These are phyloP conservation scores for Medakamo hakoo DNA, from an alignment of 139 green algal species.

Conservation along the genomic window DNA sequence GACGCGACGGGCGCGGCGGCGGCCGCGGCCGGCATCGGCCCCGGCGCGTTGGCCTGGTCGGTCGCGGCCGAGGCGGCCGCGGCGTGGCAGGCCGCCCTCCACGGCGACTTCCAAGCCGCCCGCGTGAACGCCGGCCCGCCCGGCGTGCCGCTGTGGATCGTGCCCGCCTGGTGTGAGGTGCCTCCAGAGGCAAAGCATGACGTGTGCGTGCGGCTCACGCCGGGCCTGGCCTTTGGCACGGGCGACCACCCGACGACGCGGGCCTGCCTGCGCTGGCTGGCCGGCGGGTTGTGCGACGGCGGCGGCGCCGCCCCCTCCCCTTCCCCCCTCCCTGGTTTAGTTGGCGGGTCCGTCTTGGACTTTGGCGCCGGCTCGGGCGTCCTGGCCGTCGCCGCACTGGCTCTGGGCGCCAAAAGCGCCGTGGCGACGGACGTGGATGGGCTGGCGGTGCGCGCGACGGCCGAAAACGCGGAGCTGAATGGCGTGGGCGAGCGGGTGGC, in stretches of 20 bases:
- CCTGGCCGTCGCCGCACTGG: slow-evolving; percentile 53
- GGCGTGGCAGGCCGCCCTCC: neutral
- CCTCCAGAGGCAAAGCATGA: slow-evolving; percentile 9
- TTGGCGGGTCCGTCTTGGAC: slow-evolving; percentile 35
- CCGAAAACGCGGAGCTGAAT: slow-evolving; percentile 57
- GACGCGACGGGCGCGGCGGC: neutral
- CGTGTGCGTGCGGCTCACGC: slow-evolving; percentile 50
- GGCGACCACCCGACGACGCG: slow-evolving; percentile 80
- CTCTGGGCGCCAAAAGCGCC: slow-evolving; percentile 36
- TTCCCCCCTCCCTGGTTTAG: neutral
- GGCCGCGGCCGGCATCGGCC: slow-evolving; percentile 15
- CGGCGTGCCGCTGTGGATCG: slow-evolving; percentile 63
- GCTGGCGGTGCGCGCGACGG: slow-evolving; percentile 36
- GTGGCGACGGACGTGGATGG: slow-evolving; percentile 57
- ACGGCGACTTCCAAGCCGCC: slow-evolving; percentile 17
- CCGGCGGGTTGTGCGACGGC: neutral
- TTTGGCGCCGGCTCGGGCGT: slow-evolving; percentile 68
- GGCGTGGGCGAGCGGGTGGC: slow-evolving; percentile 11
- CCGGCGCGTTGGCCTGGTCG: slow-evolving; percentile 12
- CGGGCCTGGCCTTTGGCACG: slow-evolving; percentile 79
- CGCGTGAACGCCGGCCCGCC: slow-evolving; percentile 9
- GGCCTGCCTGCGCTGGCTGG: slow-evolving; percentile 54
- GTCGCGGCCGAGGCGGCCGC: neutral
- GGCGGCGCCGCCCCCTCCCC: neutral
- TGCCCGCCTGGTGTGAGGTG: slow-evolving; percentile 41